phyloP scores from a whole-genome alignment of 2,329 filamentous ascomycete genomes.

The Trichoderma endophyticum region DNA sequence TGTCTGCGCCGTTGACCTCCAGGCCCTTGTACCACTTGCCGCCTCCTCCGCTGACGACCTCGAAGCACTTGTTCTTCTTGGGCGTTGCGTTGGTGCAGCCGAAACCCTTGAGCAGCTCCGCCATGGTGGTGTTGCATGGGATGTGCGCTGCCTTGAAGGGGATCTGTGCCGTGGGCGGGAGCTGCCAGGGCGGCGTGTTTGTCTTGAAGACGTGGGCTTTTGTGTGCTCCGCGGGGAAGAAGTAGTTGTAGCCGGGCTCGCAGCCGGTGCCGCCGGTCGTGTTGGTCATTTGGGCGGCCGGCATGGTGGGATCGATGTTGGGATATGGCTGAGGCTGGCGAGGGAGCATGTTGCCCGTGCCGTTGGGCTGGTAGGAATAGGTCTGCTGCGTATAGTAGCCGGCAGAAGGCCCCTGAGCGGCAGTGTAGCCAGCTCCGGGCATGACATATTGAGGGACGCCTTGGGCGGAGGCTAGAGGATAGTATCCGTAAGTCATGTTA shows the following conservation, averaged over 20 bases:
- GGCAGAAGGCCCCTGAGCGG: constrained; percentile 12
- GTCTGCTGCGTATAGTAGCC: constrained; percentile 30
- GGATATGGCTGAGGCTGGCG: constrained; percentile 45
- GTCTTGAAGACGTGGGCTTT: constrained; percentile 58
- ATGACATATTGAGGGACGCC: constrained; percentile 14
- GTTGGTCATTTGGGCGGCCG: constrained; percentile 55
- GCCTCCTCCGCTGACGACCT: constrained; percentile 52
- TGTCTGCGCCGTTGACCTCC: constrained; percentile 48
- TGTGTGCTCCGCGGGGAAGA: constrained; percentile 56
- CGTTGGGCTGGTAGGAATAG: constrained; percentile 38
- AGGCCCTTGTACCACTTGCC: constrained; percentile 59
- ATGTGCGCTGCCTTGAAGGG: constrained; percentile 51
- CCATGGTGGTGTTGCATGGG: constrained; percentile 50
- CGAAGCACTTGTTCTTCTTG: constrained; percentile 56
- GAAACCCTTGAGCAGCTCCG: constrained; percentile 56
- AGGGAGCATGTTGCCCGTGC: constrained; percentile 32
- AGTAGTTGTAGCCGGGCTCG: constrained; percentile 62
- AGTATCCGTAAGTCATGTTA: constrained; percentile 29
- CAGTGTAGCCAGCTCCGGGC: not conserved
- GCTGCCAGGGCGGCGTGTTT: constrained; percentile 51
- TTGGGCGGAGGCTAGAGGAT: constrained; percentile 21
- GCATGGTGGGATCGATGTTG: constrained; percentile 42
- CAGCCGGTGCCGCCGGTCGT: constrained; percentile 55
- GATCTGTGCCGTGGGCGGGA: constrained; percentile 40
- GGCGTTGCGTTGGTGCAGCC: constrained; percentile 50